phyloP scores from a whole-genome alignment of 164 flowering plant genomes.

The Warburgia ugandensis region DNA sequence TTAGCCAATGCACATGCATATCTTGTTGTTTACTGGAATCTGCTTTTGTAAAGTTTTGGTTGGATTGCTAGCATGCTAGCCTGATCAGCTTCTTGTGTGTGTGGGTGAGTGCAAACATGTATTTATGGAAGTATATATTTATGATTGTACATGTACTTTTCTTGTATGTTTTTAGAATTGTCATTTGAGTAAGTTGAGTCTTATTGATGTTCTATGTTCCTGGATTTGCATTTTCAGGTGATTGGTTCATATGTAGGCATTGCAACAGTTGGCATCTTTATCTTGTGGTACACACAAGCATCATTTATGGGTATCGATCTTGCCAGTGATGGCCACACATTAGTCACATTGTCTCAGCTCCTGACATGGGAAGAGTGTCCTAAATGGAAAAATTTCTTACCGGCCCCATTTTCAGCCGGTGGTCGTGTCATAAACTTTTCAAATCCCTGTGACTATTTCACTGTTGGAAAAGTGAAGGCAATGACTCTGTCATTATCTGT shows the following conservation, averaged over 20 bases:
- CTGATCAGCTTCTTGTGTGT: too few species aligned
- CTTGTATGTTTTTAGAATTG: too few species aligned
- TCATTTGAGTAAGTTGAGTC: too few species aligned
- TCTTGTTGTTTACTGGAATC: neutral
- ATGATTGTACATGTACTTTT: too few species aligned
- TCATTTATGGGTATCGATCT: slow-evolving; percentile 78
- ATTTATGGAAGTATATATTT: too few species aligned
- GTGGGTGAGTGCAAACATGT: too few species aligned
- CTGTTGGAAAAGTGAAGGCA: slow-evolving; percentile 80
- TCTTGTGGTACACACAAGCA: slow-evolving; percentile 77
- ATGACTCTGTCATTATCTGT: slow-evolving; percentile 85
- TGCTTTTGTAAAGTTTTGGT: neutral
- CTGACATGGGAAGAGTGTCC: slow-evolving; percentile 72
- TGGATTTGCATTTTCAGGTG: slow-evolving; percentile 37
- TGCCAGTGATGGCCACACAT: slow-evolving; percentile 66
- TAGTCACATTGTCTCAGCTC: slow-evolving; percentile 68
- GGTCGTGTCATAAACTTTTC: slow-evolving; percentile 43
- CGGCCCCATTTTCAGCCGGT: slow-evolving; percentile 44
- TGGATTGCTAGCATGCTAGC: neutral
- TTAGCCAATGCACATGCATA: too few species aligned
- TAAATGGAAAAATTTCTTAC: slow-evolving; percentile 67
- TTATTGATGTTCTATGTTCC: neutral
- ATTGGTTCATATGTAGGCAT: slow-evolving; percentile 86
- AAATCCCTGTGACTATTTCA: slow-evolving; percentile 80
- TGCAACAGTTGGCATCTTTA: slow-evolving; percentile 82